Percentiles rank a stretch among this genome's conserved stretches.
Conservation (phyloP, 768 basidiomycete genomes). For the Exidia glandulosa region DNA sequence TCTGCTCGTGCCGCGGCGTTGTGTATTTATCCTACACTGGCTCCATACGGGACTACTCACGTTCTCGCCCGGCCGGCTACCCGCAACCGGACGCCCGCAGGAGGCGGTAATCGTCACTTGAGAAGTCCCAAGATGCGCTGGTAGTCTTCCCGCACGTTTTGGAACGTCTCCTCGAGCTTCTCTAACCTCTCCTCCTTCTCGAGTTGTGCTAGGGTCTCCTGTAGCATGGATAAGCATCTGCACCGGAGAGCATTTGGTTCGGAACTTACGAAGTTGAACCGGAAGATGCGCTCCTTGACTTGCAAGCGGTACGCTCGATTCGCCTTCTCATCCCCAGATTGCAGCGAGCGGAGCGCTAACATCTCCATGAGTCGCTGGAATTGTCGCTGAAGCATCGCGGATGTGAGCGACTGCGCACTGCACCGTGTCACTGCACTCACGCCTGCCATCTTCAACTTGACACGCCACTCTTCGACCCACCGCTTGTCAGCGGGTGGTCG, state of each 20-base stretch:
- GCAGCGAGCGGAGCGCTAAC: constrained; percentile 64
- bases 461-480: constrained; percentile 74
- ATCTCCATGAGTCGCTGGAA: constrained; percentile 89
- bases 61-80: no score
- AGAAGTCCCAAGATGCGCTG: constrained; percentile 58
- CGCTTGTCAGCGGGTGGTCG: constrained; percentile 66
- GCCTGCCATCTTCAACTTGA: constrained; percentile 78
- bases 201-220: constrained; percentile 84
- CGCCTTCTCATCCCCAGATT: constrained; percentile 43
- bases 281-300: constrained; percentile 88
- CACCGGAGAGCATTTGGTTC: not conserved
- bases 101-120: constrained; percentile 4
- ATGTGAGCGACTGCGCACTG: constrained; percentile 4
- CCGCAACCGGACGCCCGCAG: no score
- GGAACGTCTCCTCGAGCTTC: constrained; percentile 89
- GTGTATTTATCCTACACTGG: no score
- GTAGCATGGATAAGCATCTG: constrained; percentile 1
- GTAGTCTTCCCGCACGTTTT: constrained; percentile 78
- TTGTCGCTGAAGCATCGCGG: constrained; percentile 64
- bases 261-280: constrained; percentile 76
- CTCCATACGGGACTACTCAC: no score
- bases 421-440: constrained; percentile 31
- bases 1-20: no score
- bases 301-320: constrained; percentile 69
- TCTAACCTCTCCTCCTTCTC: constrained; percentile 79